Percentiles rank a stretch among this genome's conserved stretches.
phyloP scores from a whole-genome alignment of 371 early-diverging fungal species.

The Fennellomyces sp. region DNA sequence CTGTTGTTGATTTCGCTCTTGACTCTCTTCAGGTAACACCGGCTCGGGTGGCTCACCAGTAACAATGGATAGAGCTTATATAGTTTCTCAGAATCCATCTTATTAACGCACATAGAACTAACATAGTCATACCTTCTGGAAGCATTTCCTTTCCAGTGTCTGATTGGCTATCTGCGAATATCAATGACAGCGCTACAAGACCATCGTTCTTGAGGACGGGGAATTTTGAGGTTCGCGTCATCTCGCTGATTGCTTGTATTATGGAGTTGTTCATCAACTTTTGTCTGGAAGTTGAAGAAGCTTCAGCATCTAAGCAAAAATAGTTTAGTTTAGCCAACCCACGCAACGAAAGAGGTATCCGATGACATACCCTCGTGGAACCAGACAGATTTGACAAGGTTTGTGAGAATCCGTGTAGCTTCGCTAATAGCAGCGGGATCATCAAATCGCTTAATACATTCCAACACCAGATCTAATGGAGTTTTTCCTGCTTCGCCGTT shows the following conservation, averaged over 20 bases:
- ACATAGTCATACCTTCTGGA: slow-evolving; percentile 15
- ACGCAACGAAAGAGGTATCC: neutral
- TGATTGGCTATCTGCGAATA: slow-evolving; percentile 40
- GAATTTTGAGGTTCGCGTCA: slow-evolving; percentile 58
- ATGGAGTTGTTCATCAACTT: slow-evolving; percentile 38
- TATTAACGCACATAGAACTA: neutral
- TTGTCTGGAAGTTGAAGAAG: slow-evolving; percentile 35
- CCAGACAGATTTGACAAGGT: slow-evolving; percentile 58
- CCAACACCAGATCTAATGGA: slow-evolving; percentile 35
- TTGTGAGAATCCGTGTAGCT: slow-evolving; percentile 62
- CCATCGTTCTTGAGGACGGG: slow-evolving; percentile 67
- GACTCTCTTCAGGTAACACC: slow-evolving; percentile 6
- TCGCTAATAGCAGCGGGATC: slow-evolving; percentile 65
- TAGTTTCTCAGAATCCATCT: neutral
- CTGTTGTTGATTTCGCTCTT: slow-evolving; percentile 21
- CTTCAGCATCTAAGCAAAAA: neutral
- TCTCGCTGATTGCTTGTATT: slow-evolving; percentile 48
- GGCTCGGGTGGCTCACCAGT: slow-evolving; percentile 1
- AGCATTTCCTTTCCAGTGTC: slow-evolving; percentile 3
- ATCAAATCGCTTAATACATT: slow-evolving; percentile 55
- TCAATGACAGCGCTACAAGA: slow-evolving; percentile 56
- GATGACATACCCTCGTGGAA: slow-evolving; percentile 21
- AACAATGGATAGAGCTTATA: neutral
- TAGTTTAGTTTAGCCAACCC: neutral
- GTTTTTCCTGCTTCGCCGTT: neutral